Evolutionary conservation across 805 yeast species (phyloP).

Genomic region (Blastobotrys americana): DNA sequence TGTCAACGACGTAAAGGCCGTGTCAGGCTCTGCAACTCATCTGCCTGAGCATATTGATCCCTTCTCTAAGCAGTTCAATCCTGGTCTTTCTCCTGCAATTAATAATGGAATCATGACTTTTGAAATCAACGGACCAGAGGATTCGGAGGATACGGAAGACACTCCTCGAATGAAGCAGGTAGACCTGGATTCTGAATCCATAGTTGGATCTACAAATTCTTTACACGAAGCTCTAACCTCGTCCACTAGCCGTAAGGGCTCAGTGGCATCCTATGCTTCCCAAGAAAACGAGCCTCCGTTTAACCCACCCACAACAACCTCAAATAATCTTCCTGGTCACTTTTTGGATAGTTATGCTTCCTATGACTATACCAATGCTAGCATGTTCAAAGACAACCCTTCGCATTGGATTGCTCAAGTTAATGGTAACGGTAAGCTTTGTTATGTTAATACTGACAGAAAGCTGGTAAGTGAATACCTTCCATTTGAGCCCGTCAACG

Average conservation of each 20-base stretch:
- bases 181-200: background rate
- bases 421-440: slow-evolving; percentile 18
- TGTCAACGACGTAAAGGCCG: background rate
- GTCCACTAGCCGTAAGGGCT: background rate
- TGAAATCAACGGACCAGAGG: background rate
- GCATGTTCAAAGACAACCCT: slow-evolving; percentile 12
- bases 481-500: slow-evolving; percentile 19
- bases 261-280: background rate
- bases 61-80: background rate
- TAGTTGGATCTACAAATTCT: slow-evolving; percentile 2
- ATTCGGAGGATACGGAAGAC: background rate
- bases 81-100: slow-evolving; percentile 3
- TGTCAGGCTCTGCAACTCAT: background rate
- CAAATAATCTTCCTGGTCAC: background rate
- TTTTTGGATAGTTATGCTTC: slow-evolving; percentile 2
- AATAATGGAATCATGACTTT: slow-evolving; percentile 6
- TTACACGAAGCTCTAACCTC: background rate
- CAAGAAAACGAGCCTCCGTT: slow-evolving; percentile 1
- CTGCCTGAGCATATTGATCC: slow-evolving; percentile 1
- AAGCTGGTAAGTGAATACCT: slow-evolving; percentile 13
- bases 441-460: slow-evolving; percentile 17
- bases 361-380: slow-evolving; percentile 10
- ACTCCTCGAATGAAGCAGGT: background rate
- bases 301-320: slow-evolving; percentile 10
- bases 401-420: slow-evolving; percentile 32